These are phyloP conservation scores for Oxytropis ochrocephala DNA, from an alignment of 306 rosid genomes.

Conservation along the genomic window DNA sequence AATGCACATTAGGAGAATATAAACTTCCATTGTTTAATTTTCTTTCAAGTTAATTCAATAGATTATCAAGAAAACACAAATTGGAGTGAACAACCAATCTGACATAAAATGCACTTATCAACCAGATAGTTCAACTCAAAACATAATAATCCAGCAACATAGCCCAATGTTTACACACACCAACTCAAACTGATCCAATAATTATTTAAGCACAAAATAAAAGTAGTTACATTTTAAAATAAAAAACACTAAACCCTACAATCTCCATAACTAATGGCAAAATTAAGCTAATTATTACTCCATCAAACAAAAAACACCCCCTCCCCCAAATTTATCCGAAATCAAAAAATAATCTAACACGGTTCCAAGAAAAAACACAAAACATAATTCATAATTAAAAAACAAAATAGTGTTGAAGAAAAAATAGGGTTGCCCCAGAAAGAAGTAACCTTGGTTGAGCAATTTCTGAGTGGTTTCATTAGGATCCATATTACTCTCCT, in stretches of 20 bases:
- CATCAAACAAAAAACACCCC: neutral
- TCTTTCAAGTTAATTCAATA: neutral
- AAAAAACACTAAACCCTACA: neutral
- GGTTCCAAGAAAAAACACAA: neutral
- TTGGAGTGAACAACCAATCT: neutral
- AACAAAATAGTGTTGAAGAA: neutral
- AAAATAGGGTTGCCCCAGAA: neutral
- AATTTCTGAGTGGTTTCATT: slow-evolving; percentile 95
- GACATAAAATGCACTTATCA: neutral
- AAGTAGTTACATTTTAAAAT: neutral
- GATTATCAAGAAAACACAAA: neutral
- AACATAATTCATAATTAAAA: neutral
- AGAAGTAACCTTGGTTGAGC: slow-evolving; percentile 76
- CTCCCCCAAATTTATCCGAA: neutral
- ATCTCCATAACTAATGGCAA: neutral
- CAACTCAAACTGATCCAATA: neutral
- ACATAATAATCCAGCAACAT: neutral
- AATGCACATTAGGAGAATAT: slow-evolving; percentile 8
- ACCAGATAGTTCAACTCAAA: slow-evolving; percentile 1
- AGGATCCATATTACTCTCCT: slow-evolving; percentile 92
- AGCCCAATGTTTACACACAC: neutral
- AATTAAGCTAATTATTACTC: neutral
- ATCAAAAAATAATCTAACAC: neutral
- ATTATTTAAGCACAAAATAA: neutral
- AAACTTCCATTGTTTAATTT: neutral